These are phyloP conservation scores for Phlebiopsis flavidoalba DNA, from an alignment of 768 basidiomycete genomes.

Conservation along the genomic window DNA sequence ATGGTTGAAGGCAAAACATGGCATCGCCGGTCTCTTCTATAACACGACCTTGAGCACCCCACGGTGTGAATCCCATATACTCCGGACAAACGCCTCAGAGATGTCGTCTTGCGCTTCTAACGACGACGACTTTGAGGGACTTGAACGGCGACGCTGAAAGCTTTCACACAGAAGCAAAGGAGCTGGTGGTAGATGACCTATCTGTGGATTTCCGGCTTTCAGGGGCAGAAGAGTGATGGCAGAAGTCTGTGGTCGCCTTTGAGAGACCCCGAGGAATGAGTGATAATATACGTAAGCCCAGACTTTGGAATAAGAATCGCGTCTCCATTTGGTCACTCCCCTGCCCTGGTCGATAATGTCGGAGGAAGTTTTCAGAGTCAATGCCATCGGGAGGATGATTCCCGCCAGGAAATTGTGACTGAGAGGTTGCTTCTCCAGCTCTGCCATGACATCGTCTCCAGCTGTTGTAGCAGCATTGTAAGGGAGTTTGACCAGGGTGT, in stretches of 20 bases:
- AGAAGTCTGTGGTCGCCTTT: neutral
- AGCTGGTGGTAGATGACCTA: conserved; percentile 26
- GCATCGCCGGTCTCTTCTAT: conserved; percentile 57
- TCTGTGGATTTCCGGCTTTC: conserved; percentile 45
- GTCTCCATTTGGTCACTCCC: conserved; percentile 42
- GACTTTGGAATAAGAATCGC: conserved; percentile 38
- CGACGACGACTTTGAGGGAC: conserved; percentile 60
- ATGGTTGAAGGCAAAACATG: conserved; percentile 49
- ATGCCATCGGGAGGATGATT: conserved; percentile 56
- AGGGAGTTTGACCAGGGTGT: conserved; percentile 29
- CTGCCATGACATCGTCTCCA: conserved; percentile 46
- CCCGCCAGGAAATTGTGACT: conserved; percentile 60
- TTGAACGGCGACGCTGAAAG: conserved; percentile 50
- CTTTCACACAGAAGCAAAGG: conserved; percentile 23
- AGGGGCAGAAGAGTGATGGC: conserved; percentile 33
- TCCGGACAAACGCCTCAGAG: conserved; percentile 43
- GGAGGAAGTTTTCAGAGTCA: conserved; percentile 46
- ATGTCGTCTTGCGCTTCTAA: conserved; percentile 62
- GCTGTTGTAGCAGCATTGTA: conserved; percentile 38
- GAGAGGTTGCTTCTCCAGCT: conserved; percentile 50
- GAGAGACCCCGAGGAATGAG: conserved; percentile 40
- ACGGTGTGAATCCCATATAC: conserved; percentile 64
- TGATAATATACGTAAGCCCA: conserved; percentile 62
- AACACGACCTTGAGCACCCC: conserved; percentile 46
- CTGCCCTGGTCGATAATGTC: conserved; percentile 38